These are phyloP conservation scores for Diplotaxis tenuifolia DNA, from an alignment of 345 rosid genomes.

Conservation along the genomic window DNA sequence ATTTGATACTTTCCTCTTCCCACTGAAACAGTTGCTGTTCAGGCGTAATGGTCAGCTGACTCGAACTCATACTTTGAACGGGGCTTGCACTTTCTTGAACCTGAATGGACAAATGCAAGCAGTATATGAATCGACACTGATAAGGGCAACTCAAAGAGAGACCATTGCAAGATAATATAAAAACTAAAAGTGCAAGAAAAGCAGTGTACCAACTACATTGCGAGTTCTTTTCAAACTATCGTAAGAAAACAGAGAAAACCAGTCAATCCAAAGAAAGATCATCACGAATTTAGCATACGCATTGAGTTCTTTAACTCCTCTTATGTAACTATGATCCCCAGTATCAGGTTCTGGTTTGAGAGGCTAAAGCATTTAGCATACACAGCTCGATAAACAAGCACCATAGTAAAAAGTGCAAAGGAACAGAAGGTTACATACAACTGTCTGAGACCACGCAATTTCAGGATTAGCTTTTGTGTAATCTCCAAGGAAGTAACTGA, in stretches of 20 bases:
- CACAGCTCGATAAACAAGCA: neutral
- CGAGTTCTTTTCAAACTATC: neutral
- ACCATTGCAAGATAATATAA: neutral
- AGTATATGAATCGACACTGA: neutral
- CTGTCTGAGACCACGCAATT: slow-evolving; percentile 10
- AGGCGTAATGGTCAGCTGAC: neutral
- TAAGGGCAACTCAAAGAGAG: neutral
- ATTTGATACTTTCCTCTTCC: neutral
- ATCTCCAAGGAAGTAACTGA: neutral
- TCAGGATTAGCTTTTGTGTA: neutral
- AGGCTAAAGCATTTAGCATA: neutral
- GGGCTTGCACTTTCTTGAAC: neutral
- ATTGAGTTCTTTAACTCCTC: no score
- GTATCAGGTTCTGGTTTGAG: neutral
- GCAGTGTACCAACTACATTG: neutral
- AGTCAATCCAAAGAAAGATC: neutral
- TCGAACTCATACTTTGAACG: neutral
- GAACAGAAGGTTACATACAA: slow-evolving; percentile 23
- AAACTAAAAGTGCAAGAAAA: no score
- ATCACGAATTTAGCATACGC: no score
- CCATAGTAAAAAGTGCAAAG: neutral
- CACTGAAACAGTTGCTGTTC: neutral
- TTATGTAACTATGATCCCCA: neutral
- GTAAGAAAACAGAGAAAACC: neutral
- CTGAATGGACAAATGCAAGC: slow-evolving; percentile 3